Percentiles rank a stretch among this genome's conserved stretches.
Conservation (phyloP, 176 grass and related monocot species). For the Carex pumila region DNA sequence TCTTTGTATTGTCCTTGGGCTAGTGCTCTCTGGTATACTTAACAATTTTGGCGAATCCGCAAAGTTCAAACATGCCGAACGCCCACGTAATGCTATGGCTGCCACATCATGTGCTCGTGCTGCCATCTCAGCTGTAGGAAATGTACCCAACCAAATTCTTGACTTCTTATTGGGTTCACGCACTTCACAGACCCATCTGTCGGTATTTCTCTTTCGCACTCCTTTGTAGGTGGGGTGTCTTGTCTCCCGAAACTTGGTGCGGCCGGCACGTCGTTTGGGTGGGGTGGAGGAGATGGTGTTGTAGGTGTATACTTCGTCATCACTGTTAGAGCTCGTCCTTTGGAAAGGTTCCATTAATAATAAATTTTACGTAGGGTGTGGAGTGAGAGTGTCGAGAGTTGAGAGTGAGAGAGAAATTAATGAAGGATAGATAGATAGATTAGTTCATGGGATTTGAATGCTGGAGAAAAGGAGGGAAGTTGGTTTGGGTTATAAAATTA, state of each 20-base stretch:
- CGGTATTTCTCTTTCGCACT: conserved; percentile 63
- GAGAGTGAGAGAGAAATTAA: not conserved
- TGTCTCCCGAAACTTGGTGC: conserved; percentile 96
- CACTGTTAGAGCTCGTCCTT: conserved; percentile 9
- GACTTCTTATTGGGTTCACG: conserved; percentile 79
- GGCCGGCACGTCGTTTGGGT: conserved; percentile 68
- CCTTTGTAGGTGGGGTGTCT: conserved; percentile 92
- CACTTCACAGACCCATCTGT: conserved; percentile 96
- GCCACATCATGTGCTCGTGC: conserved; percentile 90
- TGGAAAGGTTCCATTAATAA: conserved; percentile 21
- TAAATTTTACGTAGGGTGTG: too few species aligned
- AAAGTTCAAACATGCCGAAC: conserved; percentile 83
- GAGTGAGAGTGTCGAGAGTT: not conserved
- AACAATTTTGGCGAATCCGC: conserved; percentile 61
- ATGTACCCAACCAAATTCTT: conserved; percentile 86
- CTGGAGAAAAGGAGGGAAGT: conserved; percentile 33
- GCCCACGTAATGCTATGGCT: conserved; percentile 59
- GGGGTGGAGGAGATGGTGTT: conserved; percentile 71
- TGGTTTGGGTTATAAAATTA: conserved; percentile 35
- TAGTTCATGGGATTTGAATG: conserved; percentile 22
- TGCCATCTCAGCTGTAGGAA: conserved; percentile 87
- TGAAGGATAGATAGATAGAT: not conserved
- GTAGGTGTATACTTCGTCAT: conserved; percentile 32
- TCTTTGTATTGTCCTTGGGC: conserved; percentile 45
- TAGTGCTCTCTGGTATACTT: conserved; percentile 32